Conservation (phyloP, 345 rosid genomes). For the Dipteronia dyeriana region DNA sequence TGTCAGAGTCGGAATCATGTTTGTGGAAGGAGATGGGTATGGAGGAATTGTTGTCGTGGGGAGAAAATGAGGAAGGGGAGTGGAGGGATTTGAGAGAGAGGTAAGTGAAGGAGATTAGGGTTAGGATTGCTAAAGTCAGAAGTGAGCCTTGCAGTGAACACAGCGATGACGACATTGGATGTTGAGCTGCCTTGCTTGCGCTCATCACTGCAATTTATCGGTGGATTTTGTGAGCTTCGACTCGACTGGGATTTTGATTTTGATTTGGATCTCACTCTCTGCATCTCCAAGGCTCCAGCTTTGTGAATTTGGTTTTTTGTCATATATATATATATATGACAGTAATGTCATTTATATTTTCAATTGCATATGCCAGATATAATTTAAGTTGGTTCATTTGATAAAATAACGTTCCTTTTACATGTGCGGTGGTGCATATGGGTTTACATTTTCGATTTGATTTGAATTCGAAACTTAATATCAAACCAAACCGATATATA, state of each 20-base stretch:
- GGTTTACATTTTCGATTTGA: too few species aligned
- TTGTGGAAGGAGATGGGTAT: constrained; percentile 1
- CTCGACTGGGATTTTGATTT: neutral
- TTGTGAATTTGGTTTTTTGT: too few species aligned
- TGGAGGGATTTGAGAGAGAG: constrained; percentile 64
- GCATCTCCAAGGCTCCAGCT: too few species aligned
- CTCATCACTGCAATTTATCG: constrained; percentile 11
- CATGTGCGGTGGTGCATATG: too few species aligned
- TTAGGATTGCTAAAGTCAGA: constrained; percentile 63
- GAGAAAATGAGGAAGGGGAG: constrained; percentile 34
- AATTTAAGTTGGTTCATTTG: too few species aligned
- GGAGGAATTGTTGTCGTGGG: constrained; percentile 16
- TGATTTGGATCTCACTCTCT: neutral
- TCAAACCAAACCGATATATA: too few species aligned
- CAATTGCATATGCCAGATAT: too few species aligned
- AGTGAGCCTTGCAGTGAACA: constrained; percentile 69
- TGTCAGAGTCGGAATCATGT: neutral
- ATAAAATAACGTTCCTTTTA: too few species aligned
- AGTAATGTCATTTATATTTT: too few species aligned
- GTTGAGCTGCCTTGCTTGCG: constrained; percentile 3
- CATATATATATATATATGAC: too few species aligned
- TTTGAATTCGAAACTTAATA: too few species aligned
- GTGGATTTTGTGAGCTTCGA: neutral
- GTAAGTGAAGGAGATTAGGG: constrained; percentile 64
- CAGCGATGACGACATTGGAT: constrained; percentile 24